Percentiles rank a stretch among this genome's conserved stretches.
Evolutionary conservation across 306 rosid genomes (phyloP).

Genomic region (Gynostemma pentaphyllum): DNA sequence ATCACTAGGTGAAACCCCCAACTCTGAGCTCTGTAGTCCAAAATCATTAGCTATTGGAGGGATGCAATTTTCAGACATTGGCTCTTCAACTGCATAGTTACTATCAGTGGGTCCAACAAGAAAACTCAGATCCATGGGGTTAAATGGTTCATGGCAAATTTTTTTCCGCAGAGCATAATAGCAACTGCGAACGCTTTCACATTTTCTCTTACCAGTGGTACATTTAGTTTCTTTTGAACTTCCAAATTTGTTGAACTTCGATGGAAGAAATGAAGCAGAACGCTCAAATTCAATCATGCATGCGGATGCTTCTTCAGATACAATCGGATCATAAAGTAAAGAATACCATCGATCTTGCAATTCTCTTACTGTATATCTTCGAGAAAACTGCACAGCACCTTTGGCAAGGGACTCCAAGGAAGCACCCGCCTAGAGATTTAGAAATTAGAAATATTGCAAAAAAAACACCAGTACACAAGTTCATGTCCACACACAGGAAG

Average conservation of each 20-base stretch:
- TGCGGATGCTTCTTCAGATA: constrained; percentile 50
- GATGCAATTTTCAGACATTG: constrained; percentile 31
- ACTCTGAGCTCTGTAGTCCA: constrained; percentile 32
- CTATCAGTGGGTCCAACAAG: constrained; percentile 39
- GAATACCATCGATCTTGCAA: constrained; percentile 78
- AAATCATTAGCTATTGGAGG: constrained; percentile 33
- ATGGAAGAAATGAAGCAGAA: constrained; percentile 31
- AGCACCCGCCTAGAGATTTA: constrained; percentile 73
- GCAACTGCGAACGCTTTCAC: constrained; percentile 45
- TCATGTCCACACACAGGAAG: background rate
- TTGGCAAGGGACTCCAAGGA: constrained; percentile 95
- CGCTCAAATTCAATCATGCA: constrained; percentile 39
- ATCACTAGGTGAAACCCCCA: constrained; percentile 25
- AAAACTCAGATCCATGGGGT: constrained; percentile 46
- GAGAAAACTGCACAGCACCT: constrained; percentile 91
- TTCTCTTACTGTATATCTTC: constrained; percentile 53
- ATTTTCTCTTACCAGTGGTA: constrained; percentile 48
- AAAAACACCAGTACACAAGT: constrained; percentile 1
- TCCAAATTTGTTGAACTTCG: constrained; percentile 36
- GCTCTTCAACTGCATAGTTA: constrained; percentile 24
- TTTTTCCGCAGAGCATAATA: constrained; percentile 71
- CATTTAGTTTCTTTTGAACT: constrained; percentile 35
- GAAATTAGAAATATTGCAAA: constrained; percentile 9
- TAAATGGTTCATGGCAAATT: constrained; percentile 34
- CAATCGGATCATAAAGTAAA: constrained; percentile 59